phyloP scores from a whole-genome alignment of 768 basidiomycete species.

The Lactarius vividus region DNA sequence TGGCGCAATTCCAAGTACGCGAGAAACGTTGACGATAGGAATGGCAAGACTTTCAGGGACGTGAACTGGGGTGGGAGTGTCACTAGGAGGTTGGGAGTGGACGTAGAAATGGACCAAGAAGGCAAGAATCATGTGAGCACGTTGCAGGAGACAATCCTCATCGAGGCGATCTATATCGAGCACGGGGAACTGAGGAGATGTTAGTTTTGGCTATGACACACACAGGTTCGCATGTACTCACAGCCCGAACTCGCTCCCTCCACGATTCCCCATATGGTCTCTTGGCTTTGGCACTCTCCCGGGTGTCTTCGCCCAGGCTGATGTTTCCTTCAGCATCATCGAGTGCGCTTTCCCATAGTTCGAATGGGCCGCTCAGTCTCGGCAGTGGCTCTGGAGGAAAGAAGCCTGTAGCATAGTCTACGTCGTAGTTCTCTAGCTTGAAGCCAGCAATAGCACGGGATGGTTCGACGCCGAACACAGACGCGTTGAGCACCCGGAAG shows the following conservation, averaged over 20 bases:
- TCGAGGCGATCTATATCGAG: conserved; percentile 54
- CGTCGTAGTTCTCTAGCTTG: conserved; percentile 43
- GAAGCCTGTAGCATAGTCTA: conserved; percentile 73
- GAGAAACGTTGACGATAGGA: conserved; percentile 76
- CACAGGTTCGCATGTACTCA: conserved; percentile 39
- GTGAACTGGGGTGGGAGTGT: conserved; percentile 40
- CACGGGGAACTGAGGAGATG: conserved; percentile 59
- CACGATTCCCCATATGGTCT: conserved; percentile 61
- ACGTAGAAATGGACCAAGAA: conserved; percentile 90
- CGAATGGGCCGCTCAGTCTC: conserved; percentile 51
- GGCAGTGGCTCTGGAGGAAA: conserved; percentile 68
- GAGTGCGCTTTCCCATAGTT: conserved; percentile 71
- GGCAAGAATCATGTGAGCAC: conserved; percentile 86
- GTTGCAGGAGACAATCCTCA: conserved; percentile 64
- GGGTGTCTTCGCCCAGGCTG: conserved; percentile 54
- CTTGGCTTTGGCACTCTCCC: conserved; percentile 47
- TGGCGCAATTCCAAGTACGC: conserved; percentile 80
- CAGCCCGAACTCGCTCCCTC: conserved; percentile 60
- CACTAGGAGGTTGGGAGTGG: conserved; percentile 62
- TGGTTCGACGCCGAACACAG: conserved; percentile 11
- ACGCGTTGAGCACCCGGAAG: conserved; percentile 20
- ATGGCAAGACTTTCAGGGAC: conserved; percentile 77
- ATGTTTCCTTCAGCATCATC: conserved; percentile 51
- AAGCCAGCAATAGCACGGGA: conserved; percentile 8
- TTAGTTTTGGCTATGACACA: background rate